phyloP scores from a whole-genome alignment of 2,329 filamentous ascomycete genomes.

The Aspergillus ochraceus region DNA sequence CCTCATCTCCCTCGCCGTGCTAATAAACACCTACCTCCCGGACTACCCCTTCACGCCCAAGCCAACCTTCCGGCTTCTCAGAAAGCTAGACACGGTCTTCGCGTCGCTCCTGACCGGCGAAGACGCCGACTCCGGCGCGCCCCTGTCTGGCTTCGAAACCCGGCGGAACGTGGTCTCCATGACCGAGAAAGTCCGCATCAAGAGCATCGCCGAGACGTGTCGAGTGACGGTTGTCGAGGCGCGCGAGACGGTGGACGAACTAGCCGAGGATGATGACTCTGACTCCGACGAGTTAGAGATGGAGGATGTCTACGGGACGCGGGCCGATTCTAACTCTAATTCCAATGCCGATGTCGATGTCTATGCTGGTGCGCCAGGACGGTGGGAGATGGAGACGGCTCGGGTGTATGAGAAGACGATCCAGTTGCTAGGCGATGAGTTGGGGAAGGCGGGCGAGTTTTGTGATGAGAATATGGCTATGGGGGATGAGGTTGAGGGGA shows the following conservation, averaged over 20 bases:
- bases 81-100: constrained; percentile 82
- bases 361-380: constrained; percentile 28
- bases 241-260: constrained; percentile 50
- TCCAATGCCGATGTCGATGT: too few relatives aligned
- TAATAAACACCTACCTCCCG: constrained; percentile 70
- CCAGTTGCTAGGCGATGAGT: constrained; percentile 67
- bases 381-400: constrained; percentile 67
- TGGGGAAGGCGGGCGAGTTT: constrained; percentile 49
- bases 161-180: constrained; percentile 59
- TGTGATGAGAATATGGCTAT: constrained; percentile 20
- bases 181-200: constrained; percentile 85
- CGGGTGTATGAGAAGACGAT: constrained; percentile 79
- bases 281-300: constrained; percentile 43
- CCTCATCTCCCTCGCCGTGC: constrained; percentile 72
- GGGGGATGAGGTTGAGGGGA: constrained; percentile 8
- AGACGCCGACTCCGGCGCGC: constrained; percentile 64
- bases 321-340: constrained; percentile 13
- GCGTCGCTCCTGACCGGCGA: constrained; percentile 69
- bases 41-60: constrained; percentile 68
- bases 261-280: constrained; percentile 36
- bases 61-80: constrained; percentile 69
- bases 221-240: constrained; percentile 69
- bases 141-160: constrained; percentile 69
- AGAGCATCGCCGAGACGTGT: constrained; percentile 76
- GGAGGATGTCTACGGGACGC: constrained; percentile 37